Percentiles rank a stretch among this genome's conserved stretches.
phyloP scores from a whole-genome alignment of 2,329 filamentous ascomycete genomes.

The Proliferodiscus dingleyae region DNA sequence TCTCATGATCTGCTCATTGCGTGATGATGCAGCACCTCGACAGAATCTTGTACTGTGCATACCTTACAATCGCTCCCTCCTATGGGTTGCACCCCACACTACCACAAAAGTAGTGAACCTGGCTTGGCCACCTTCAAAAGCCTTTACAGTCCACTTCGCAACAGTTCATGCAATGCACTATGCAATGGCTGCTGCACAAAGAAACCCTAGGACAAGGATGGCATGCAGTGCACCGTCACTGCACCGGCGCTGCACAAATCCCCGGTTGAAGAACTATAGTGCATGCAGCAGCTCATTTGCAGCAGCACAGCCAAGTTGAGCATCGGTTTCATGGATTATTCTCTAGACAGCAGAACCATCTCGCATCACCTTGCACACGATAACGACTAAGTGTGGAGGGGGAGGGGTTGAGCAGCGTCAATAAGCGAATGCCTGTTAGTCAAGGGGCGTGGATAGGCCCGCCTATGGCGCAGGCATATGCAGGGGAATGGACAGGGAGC shows the following conservation, averaged over 20 bases:
- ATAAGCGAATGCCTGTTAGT: too few species aligned
- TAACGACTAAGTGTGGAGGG: background rate
- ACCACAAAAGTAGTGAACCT: background rate
- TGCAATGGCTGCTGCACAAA: background rate
- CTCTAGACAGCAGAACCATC: background rate
- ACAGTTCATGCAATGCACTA: background rate
- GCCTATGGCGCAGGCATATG: background rate
- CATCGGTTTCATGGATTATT: background rate
- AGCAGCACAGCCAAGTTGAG: background rate
- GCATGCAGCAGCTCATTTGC: background rate
- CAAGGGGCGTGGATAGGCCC: background rate
- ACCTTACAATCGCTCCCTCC: background rate
- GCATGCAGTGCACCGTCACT: background rate
- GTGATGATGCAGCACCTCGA: too few species aligned
- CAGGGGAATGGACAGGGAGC: background rate
- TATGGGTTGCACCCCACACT: background rate
- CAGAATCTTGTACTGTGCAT: too few species aligned
- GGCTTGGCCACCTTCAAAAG: background rate
- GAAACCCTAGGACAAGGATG: background rate
- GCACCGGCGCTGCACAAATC: background rate
- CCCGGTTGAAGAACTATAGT: background rate
- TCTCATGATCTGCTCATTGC: background rate
- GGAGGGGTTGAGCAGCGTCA: background rate
- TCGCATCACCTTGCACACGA: background rate
- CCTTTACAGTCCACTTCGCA: background rate